Conservation (phyloP, 495 filamentous ascomycete species). For the Entonaema liquescens region DNA sequence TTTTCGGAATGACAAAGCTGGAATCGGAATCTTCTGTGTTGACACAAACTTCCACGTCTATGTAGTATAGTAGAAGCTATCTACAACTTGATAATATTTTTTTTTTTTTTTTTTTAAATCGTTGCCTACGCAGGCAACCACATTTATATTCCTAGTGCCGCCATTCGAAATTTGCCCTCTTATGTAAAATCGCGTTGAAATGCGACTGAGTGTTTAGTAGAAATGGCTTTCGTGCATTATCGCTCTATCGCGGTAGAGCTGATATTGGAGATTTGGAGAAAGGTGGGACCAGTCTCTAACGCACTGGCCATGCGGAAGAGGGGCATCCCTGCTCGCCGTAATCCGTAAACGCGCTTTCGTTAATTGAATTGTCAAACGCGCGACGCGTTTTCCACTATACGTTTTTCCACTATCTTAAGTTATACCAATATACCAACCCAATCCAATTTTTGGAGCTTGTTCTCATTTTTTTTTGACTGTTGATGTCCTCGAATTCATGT, state of each 20-base stretch:
- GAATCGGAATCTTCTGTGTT: neutral
- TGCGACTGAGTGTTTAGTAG: neutral
- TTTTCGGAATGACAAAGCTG: neutral
- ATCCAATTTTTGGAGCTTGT: slow-evolving; percentile 6
- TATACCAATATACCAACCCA: neutral
- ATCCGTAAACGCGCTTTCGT: slow-evolving; percentile 22
- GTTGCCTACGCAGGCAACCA: slow-evolving; percentile 32
- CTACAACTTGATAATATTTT: neutral
- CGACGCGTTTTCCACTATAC: slow-evolving; percentile 29
- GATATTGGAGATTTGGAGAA: slow-evolving; percentile 32
- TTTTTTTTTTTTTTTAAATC: slow-evolving; percentile 2
- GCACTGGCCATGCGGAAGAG: slow-evolving; percentile 15
- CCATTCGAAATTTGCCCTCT: slow-evolving; percentile 3
- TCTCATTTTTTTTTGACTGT: neutral
- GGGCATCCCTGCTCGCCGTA: slow-evolving; percentile 24
- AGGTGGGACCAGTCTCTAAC: neutral
- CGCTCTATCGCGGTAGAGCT: slow-evolving; percentile 10
- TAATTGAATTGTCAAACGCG: slow-evolving; percentile 32
- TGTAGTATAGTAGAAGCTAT: neutral
- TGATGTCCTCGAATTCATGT: neutral
- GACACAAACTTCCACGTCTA: neutral
- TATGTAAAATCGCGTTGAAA: neutral
- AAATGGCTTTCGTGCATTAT: slow-evolving; percentile 19
- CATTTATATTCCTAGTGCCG: slow-evolving; percentile 26
- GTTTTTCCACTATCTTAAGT: neutral